Evolutionary conservation across 805 yeast species (phyloP), one percentile per base, ranked within the genome.

Genomic region (Yarrowia porcina): DNA sequence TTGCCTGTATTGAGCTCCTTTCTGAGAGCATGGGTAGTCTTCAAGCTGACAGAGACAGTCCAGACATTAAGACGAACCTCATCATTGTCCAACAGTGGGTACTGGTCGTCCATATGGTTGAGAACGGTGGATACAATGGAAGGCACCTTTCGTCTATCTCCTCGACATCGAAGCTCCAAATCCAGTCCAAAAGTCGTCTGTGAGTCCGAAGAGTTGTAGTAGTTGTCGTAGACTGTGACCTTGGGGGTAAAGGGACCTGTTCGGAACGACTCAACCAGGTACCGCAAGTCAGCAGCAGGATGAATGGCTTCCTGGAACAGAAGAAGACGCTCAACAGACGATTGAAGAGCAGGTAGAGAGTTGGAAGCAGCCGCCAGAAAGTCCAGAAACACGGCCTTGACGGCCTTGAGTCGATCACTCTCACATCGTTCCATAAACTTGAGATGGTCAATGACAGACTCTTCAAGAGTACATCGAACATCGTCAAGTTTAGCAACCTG

Each of bases 401-500:
- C 76, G 0, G 94, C 94, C 66, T 81, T 80, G 64, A 88, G 77
- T 66, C 97, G 80, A 74, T 90, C 96, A 35, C 82, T 73, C 74
- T 90, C 96, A 75, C 94, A 89, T 68, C 85, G 82, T 71, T 89
- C 93, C 89, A 90, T 84, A 71, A 87, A 89, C 21, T 85, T 74
- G 57, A 87, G 76, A 70, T 88, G 92, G 67, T 87, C 92, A 72
- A 87, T 81, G 63, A 87, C 78, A 9, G 68, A 61, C 69, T 88
- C 93, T 72, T 90, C 96, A 50, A 89, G 78, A 50, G 83, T 84
- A 72, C 94, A 87, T 64, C 96, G 79, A 13, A 82, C 73, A 45
- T 79, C 77, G 70, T 90, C 97, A 66, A 89, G 77, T 39, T 80
- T 81, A 47, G 76, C 73, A 10, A 89, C 85, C 59, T 81, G 79